Conservation (phyloP, 2,329 filamentous ascomycete species). For the Beauveria sp. region DNA sequence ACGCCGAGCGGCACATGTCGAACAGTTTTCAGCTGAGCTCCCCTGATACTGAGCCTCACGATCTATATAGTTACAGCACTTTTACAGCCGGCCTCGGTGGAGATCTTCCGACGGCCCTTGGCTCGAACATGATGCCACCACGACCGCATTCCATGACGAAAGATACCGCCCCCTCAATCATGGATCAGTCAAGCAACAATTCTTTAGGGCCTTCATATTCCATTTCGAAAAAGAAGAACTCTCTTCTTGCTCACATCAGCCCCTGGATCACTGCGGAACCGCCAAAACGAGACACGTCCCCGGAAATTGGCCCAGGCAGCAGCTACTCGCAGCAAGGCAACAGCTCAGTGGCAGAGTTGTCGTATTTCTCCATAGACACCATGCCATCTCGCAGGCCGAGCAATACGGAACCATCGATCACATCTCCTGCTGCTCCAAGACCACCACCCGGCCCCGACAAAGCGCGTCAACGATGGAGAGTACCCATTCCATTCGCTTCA, state of each 20-base stretch:
- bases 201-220: slow-evolving; percentile 5
- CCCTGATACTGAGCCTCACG: slow-evolving; percentile 13
- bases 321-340: slow-evolving; percentile 6
- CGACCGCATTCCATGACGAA: neutral
- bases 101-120: neutral
- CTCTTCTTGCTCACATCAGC: slow-evolving; percentile 2
- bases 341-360: neutral
- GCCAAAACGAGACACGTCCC: neutral
- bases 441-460: slow-evolving; percentile 13
- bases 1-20: slow-evolving; percentile 29
- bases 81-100: neutral
- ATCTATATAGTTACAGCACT: neutral
- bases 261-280: neutral
- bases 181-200: slow-evolving; percentile 8
- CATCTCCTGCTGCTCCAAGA: neutral
- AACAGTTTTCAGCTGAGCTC: slow-evolving; percentile 26
- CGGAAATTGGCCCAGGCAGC: neutral
- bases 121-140: neutral
- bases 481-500: slow-evolving; percentile 19
- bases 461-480: slow-evolving; percentile 24
- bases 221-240: neutral
- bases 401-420: neutral
- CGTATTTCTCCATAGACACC: neutral
- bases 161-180: neutral
- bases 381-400: neutral